Conservation (phyloP, 148 eudicot genomes). For the Amaranthus cruentus region DNA sequence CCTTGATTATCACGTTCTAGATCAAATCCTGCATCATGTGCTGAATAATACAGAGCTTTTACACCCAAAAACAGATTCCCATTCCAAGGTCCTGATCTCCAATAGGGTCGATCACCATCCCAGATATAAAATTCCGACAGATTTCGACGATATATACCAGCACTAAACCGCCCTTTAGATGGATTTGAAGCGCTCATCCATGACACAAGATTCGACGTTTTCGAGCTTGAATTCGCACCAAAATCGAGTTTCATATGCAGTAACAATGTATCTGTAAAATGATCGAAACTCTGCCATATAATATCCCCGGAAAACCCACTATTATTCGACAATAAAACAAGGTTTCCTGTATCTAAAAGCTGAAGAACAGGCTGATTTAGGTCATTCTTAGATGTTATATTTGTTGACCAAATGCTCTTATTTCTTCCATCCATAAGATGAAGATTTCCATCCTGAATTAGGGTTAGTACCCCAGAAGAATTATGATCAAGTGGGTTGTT, state of each 20-base stretch:
- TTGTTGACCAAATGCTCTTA: slow-evolving; percentile 27
- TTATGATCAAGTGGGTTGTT: slow-evolving; percentile 26
- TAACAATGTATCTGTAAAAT: slow-evolving; percentile 31
- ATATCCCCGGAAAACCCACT: neutral
- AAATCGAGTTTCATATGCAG: slow-evolving; percentile 28
- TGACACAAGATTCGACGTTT: neutral
- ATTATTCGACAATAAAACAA: slow-evolving; percentile 18
- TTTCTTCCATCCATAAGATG: slow-evolving; percentile 20
- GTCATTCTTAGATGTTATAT: neutral
- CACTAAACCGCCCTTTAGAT: slow-evolving; percentile 28
- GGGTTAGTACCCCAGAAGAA: slow-evolving; percentile 16
- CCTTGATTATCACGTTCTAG: slow-evolving; percentile 15
- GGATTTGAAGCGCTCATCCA: slow-evolving; percentile 43
- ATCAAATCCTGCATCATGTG: neutral
- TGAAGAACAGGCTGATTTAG: slow-evolving; percentile 18
- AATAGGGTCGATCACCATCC: slow-evolving; percentile 27
- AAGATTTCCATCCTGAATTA: slow-evolving; percentile 23
- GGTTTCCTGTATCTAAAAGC: slow-evolving; percentile 40
- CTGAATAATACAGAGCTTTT: neutral
- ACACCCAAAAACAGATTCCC: slow-evolving; percentile 27
- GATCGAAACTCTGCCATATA: slow-evolving; percentile 52
- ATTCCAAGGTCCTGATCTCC: slow-evolving; percentile 45
- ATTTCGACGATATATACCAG: slow-evolving; percentile 11
- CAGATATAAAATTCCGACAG: slow-evolving; percentile 21
- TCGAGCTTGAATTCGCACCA: slow-evolving; percentile 11